Evolutionary conservation across 768 basidiomycete genomes (phyloP).

Genomic region (Rhodosporidiobolus sp.): DNA sequence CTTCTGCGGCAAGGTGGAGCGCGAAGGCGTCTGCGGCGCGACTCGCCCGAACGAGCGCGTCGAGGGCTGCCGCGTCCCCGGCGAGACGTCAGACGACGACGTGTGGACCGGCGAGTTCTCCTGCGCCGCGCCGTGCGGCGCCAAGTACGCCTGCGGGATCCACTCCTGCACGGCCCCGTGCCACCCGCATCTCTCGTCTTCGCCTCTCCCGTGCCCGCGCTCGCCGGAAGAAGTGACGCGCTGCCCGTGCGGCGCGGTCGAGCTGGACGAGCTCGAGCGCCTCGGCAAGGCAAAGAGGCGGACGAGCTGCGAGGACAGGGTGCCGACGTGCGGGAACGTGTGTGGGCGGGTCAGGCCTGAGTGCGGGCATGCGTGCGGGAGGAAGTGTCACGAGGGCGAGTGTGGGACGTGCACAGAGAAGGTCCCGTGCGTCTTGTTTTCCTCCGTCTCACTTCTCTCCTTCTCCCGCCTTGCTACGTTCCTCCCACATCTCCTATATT

Average conservation of each 20-base stretch:
- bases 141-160: slow-evolving; percentile 70
- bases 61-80: slow-evolving; percentile 31
- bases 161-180: slow-evolving; percentile 64
- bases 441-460: neutral
- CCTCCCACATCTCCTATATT: too few relatives aligned
- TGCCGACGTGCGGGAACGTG: slow-evolving; percentile 70
- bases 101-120: slow-evolving; percentile 65
- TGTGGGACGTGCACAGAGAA: slow-evolving; percentile 75
- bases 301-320: slow-evolving; percentile 64
- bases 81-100: slow-evolving; percentile 29
- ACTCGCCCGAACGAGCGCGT: slow-evolving; percentile 49
- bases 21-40: slow-evolving; percentile 62
- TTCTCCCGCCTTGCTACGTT: neutral
- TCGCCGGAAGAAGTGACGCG: slow-evolving; percentile 65
- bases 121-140: slow-evolving; percentile 63
- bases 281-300: slow-evolving; percentile 31
- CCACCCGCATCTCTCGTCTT: slow-evolving; percentile 57
- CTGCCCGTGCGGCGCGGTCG: slow-evolving; percentile 77
- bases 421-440: slow-evolving; percentile 51
- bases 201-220: slow-evolving; percentile 64
- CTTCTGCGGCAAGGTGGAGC: slow-evolving; percentile 72
- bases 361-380: slow-evolving; percentile 73
- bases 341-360: slow-evolving; percentile 64
- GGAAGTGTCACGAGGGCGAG: slow-evolving; percentile 67
- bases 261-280: slow-evolving; percentile 52